phyloP scores from a whole-genome alignment of 2,329 filamentous ascomycete species.

The Parascedosporium putredinis region DNA sequence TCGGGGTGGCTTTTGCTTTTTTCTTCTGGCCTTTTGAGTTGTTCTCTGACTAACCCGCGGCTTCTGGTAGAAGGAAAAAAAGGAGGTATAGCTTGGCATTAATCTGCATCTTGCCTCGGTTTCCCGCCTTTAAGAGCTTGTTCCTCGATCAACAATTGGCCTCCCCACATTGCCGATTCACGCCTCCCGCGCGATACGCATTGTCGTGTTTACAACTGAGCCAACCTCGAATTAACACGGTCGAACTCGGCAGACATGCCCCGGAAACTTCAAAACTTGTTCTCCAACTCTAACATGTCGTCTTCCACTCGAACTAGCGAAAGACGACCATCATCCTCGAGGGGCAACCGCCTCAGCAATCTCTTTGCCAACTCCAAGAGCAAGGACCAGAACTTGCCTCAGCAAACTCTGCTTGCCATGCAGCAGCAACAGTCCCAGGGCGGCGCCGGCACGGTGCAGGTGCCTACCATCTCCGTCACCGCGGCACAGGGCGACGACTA shows the following conservation, averaged over 20 bases:
- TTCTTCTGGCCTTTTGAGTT: background rate
- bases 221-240: background rate
- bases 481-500: conserved; percentile 18
- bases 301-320: conserved; percentile 39
- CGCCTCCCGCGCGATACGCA: background rate
- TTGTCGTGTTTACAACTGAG: background rate
- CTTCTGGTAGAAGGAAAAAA: too few relatives aligned
- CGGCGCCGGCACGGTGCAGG: background rate
- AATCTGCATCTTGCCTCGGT: background rate
- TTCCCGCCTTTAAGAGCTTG: too few relatives aligned
- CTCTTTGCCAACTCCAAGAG: conserved; percentile 75
- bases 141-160: too few relatives aligned
- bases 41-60: background rate
- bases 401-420: conserved; percentile 58
- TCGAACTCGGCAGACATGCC: conserved; percentile 36
- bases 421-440: conserved; percentile 15
- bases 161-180: background rate
- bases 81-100: background rate
- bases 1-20: too few relatives aligned
- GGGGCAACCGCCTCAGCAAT: conserved; percentile 67
- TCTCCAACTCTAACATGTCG: conserved; percentile 38
- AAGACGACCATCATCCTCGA: conserved; percentile 51
- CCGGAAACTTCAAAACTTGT: conserved; percentile 48
- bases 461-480: conserved; percentile 6
- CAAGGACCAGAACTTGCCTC: conserved; percentile 54